Evolutionary conservation across 208 protist species (phyloP).

Genomic region (Balamuthia mandrillaris): DNA sequence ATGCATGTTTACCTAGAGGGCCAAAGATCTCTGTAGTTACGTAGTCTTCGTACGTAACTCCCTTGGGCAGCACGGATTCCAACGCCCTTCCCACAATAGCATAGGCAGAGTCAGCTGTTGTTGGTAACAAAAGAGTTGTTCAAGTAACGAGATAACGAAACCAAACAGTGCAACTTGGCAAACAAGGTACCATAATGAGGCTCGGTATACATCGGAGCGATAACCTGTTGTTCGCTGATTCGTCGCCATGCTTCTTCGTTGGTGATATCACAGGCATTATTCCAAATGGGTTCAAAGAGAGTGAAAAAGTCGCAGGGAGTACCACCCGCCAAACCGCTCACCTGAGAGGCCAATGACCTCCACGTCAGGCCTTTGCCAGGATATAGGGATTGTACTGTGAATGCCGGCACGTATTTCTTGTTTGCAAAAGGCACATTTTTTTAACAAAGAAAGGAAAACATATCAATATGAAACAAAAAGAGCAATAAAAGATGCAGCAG

Average conservation of each 20-base stretch:
- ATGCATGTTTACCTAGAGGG: neutral
- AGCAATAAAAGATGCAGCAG: neutral
- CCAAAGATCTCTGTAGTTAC: neutral
- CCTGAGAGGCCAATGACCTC: neutral
- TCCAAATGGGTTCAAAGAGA: neutral
- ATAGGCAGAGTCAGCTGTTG: constrained; percentile 8
- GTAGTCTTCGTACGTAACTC: neutral
- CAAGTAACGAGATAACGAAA: no score
- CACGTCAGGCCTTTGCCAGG: constrained; percentile 12
- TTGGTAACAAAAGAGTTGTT: no score
- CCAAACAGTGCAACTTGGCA: no score
- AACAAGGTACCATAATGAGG: neutral
- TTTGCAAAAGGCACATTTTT: neutral
- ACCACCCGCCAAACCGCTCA: neutral
- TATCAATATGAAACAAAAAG: no score
- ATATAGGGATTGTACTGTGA: neutral
- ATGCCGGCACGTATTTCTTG: neutral
- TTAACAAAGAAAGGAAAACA: neutral
- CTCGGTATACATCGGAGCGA: neutral
- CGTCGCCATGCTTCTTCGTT: constrained; percentile 18
- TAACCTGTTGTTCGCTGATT: neutral
- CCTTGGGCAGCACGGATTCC: neutral
- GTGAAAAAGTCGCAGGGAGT: constrained; percentile 32
- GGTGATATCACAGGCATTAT: constrained; percentile 12
- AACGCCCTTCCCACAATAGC: neutral